A percentile compares a stretch with the other conserved stretches of the same genome.
Conservation (phyloP, 352 stramenopile species). For the Pythium folliculosum region DNA sequence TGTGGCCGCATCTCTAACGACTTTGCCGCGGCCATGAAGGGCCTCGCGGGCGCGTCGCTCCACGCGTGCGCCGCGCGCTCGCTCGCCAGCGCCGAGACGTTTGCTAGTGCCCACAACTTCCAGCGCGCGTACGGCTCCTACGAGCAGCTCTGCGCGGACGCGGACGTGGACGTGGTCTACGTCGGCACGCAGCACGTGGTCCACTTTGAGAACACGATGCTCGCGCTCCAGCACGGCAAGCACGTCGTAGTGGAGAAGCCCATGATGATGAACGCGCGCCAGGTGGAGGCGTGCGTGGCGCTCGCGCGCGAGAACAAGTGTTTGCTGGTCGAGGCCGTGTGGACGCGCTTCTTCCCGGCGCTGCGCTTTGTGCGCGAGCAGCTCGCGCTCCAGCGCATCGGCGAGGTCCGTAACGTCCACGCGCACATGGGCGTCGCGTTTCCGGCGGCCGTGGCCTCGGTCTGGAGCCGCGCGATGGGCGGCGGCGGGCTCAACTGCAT, state of each 20-base stretch:
- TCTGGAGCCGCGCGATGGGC: slow-evolving; percentile 71
- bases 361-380: slow-evolving; percentile 63
- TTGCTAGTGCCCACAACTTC: slow-evolving; percentile 41
- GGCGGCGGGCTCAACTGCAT: slow-evolving; percentile 73
- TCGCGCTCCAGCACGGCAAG: slow-evolving; percentile 84
- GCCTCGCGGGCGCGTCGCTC: slow-evolving; percentile 26
- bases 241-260: slow-evolving; percentile 94
- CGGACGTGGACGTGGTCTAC: slow-evolving; percentile 90
- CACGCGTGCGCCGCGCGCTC: slow-evolving; percentile 55
- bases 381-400: slow-evolving; percentile 53
- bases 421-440: slow-evolving; percentile 72
- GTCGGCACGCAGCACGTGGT: slow-evolving; percentile 89
- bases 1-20: slow-evolving; percentile 66
- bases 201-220: slow-evolving; percentile 74
- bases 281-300: slow-evolving; percentile 65
- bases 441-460: slow-evolving; percentile 35
- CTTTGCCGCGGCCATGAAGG: slow-evolving; percentile 52
- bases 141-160: slow-evolving; percentile 77
- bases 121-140: slow-evolving; percentile 79
- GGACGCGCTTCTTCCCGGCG: slow-evolving; percentile 85
- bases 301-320: slow-evolving; percentile 61
- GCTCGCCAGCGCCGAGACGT: slow-evolving; percentile 43
- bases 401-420: slow-evolving; percentile 67
- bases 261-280: slow-evolving; percentile 84
- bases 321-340: slow-evolving; percentile 85